Evolutionary conservation across 2,329 filamentous ascomycete genomes (phyloP).

Genomic region (Pyricularia sp.): DNA sequence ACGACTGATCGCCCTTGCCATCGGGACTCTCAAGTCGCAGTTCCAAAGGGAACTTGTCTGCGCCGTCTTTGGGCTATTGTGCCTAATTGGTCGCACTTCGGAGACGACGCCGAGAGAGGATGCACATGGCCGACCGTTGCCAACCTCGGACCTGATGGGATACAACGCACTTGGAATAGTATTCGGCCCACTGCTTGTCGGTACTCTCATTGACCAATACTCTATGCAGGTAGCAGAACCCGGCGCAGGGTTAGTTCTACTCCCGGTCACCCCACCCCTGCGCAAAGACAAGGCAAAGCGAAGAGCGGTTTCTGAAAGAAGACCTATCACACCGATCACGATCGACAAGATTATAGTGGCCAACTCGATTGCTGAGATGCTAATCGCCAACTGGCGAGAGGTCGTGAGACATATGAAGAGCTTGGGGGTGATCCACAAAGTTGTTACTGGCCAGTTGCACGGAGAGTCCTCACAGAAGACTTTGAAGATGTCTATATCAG

Average conservation of each 20-base stretch:
- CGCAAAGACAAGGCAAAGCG: background rate
- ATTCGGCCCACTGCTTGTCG: slow-evolving; percentile 55
- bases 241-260: slow-evolving; percentile 28
- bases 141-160: slow-evolving; percentile 52
- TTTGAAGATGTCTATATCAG: slow-evolving; percentile 31
- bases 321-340: slow-evolving; percentile 15
- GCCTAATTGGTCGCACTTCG: slow-evolving; percentile 47
- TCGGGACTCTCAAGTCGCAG: slow-evolving; percentile 48
- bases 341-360: slow-evolving; percentile 50
- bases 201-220: slow-evolving; percentile 45
- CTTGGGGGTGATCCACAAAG: slow-evolving; percentile 23
- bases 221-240: slow-evolving; percentile 34
- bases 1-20: slow-evolving; percentile 54
- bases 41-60: slow-evolving; percentile 56
- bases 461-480: background rate
- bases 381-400: slow-evolving; percentile 56
- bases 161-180: slow-evolving; percentile 54
- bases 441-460: background rate
- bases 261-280: slow-evolving; percentile 30
- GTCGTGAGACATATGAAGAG: slow-evolving; percentile 50
- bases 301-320: slow-evolving; percentile 6
- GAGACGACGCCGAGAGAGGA: slow-evolving; percentile 44
- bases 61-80: slow-evolving; percentile 56
- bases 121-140: slow-evolving; percentile 38
- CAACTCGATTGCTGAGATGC: slow-evolving; percentile 53